A percentile compares a stretch with the other conserved stretches of the same genome.
Evolutionary conservation across 2,329 filamentous ascomycete genomes (phyloP).

Genomic region (Raffaelea ambrosiae): DNA sequence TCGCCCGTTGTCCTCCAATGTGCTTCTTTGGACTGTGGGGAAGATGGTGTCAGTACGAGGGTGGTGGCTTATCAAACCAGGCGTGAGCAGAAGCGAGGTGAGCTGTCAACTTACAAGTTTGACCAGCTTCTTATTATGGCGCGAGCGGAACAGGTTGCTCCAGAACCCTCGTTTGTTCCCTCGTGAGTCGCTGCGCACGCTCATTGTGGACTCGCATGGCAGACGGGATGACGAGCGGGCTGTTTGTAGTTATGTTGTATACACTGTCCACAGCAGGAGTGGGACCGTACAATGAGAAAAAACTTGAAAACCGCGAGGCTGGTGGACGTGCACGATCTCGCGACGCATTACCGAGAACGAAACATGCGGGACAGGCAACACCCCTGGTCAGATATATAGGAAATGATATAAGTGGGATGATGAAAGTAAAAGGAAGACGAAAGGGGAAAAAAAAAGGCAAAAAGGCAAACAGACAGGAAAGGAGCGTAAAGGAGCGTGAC

Average conservation of each 20-base stretch:
- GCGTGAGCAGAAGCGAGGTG: too few species aligned
- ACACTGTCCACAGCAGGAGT: neutral
- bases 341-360: too few species aligned
- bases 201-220: constrained; percentile 9
- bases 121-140: constrained; percentile 28
- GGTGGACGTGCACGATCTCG: neutral
- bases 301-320: neutral
- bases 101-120: constrained; percentile 23
- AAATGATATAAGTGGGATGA: neutral
- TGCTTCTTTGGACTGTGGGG: neutral
- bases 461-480: neutral
- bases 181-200: constrained; percentile 27
- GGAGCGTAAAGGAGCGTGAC: neutral
- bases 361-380: too few species aligned
- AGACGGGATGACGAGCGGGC: too few species aligned
- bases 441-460: neutral
- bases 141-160: constrained; percentile 38
- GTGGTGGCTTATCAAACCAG: neutral
- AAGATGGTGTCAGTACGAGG: neutral
- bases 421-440: neutral
- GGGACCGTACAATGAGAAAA: neutral
- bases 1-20: neutral
- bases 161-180: constrained; percentile 38
- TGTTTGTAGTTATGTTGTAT: neutral
- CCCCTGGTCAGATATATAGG: too few species aligned